Evolutionary conservation across 768 basidiomycete genomes (phyloP), one percentile per base, ranked within the genome.

Genomic region (Phaeotremella skinneri): DNA sequence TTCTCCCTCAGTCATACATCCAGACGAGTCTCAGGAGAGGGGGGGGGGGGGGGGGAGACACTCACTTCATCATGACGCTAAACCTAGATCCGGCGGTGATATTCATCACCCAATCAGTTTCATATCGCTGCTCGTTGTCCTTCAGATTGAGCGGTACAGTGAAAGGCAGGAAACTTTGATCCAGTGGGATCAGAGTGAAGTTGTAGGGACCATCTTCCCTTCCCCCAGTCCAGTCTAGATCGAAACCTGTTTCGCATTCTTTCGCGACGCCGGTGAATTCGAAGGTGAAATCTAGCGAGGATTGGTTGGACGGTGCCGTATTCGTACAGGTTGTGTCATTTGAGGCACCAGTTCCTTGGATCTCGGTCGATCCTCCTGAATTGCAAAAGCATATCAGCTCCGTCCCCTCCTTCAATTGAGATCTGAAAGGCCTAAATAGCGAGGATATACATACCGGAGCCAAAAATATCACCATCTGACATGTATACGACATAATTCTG

Each of bases 51-150:
- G n/a, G n/a, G n/a, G n/a, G n/a, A n/a, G n/a, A n/a, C n/a, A 73
- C 72, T 70, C 56, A 73, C 72, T 70, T 73, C 66, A 70, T 68
- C 52, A 70, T 58, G 23, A 73, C 32, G 6, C 61, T 69, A 50
- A 70, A 73, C 27, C 69, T 55, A 20, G 64, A 56, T 4, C 69
- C 67, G 4, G 58, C 50, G 23, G 69, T 70, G 43, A 73, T 54
- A 54, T 70, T 68, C 32, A 70, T 16, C 27, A 52, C 27, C 69
- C 69, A 73, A 55, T 65, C 59, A 52, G 48, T 64, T 43, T 58
- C 52, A 45, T 45, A 45, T 20, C 21, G 13, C 43, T 14, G 21
- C 11, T 7, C 23, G 43, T 45, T 45, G 7, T 45, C 43, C 23
- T 17, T 34, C 16, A 17, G 23, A 42, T 53, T 45, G 1, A 70